Base-by-base conservation (phyloP, 768 basidiomycete species). In the Mycena albidolilacea region DNA sequence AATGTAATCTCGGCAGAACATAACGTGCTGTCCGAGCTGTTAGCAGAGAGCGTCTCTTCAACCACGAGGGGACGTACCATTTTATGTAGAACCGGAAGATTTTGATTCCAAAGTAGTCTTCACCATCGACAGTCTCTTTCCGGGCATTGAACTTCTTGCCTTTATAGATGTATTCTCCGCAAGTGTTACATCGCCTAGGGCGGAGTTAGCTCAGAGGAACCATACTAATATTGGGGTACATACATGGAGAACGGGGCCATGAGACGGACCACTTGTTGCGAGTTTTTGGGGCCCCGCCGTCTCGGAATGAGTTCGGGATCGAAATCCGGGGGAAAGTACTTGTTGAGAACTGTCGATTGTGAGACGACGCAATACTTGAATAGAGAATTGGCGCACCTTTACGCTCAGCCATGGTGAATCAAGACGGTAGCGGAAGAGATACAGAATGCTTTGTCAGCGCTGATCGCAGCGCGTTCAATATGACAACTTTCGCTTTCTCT, bases 241-340 rank as follows among this genome's bases (percentile, higher is more conserved):
- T 83, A 93, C 98, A 99, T 99, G 5, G 96, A 97, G 82, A 99
- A 99, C 0, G 98, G 98, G 4, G 98, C 97, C 98, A 99, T 99
- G 61, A 99, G 89, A 87, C 97, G 95, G 71, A 99, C 96, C 71
- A 97, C 95, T 85, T 98, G 96, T 80, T 99, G 98, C 15, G 94
- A 94, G 82, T 97, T 97, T 88, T 94, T 96, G 69, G 95, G 93
- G 74, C 92, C 90, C 81, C 93, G 96, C 78, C 97, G 86, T 75
- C 97, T 89, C 35, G 95, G 95, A 81, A 98, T 98, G 84, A 98
- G 93, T 77, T 95, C 92, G 70, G 97, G 97, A 85, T 98, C 97
- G 83, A 98, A 99, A 84, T 99, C 97, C 84, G 97, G 97, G 63
- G 97, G 97, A 80, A 96, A 96, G 85, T 96, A 97, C 83, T 96